phyloP scores from a whole-genome alignment of 495 filamentous ascomycete species.

The Xylaria venustula region DNA sequence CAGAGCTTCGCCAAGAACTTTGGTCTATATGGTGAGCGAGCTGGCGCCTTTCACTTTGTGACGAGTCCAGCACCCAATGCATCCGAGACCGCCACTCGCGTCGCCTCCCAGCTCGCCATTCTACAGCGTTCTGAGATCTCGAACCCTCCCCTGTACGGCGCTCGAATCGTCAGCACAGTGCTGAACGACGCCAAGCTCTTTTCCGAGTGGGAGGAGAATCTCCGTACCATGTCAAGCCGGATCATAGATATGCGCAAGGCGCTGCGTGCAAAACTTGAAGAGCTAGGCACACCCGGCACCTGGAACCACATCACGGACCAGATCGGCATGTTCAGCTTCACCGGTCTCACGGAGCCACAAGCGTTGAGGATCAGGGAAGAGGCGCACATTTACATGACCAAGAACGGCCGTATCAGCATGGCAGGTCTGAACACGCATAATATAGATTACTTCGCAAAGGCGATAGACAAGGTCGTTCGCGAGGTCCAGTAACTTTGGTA shows the following conservation, averaged over 20 bases:
- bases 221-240: constrained; percentile 89
- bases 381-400: constrained; percentile 96
- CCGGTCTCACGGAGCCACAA: constrained; percentile 81
- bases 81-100: constrained; percentile 56
- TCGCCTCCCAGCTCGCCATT: constrained; percentile 88
- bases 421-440: constrained; percentile 90
- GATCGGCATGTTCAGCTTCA: constrained; percentile 99
- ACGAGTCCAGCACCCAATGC: constrained; percentile 69
- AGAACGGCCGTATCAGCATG: constrained; percentile 97
- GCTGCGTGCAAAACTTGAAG: constrained; percentile 73
- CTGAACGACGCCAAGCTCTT: constrained; percentile 84
- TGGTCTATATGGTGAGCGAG: constrained; percentile 93
- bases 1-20: constrained; percentile 99
- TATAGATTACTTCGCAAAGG: constrained; percentile 87
- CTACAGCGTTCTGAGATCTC: constrained; percentile 96
- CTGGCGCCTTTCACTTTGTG: constrained; percentile 95
- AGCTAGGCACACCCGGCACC: constrained; percentile 76
- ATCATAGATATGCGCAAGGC: constrained; percentile 86
- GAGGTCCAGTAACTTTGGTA: constrained; percentile 40
- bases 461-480: constrained; percentile 80
- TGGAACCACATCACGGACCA: constrained; percentile 98
- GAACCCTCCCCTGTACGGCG: constrained; percentile 93
- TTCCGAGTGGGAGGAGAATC: constrained; percentile 89
- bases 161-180: constrained; percentile 76
- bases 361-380: constrained; percentile 77